phyloP scores from a whole-genome alignment of 352 stramenopile genomes.

The Pythium pectinolyticum region DNA sequence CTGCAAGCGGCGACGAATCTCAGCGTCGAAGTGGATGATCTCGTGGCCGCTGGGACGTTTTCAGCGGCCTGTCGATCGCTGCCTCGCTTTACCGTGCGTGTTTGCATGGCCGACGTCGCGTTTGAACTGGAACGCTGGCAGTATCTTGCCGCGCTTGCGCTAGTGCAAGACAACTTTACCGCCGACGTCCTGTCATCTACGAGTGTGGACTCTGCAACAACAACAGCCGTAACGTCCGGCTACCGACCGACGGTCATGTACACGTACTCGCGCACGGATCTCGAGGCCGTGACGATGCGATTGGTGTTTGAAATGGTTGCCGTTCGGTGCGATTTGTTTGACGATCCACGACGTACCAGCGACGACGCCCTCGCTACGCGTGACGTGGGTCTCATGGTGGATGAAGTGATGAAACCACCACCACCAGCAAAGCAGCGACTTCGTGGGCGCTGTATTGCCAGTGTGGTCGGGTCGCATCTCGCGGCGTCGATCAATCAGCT shows the following conservation, averaged over 20 bases:
- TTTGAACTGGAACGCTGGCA: conserved; percentile 31
- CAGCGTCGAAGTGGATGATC: conserved; percentile 65
- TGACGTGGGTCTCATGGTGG: conserved; percentile 5
- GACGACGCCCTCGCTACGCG: too few species aligned
- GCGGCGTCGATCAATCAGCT: conserved; percentile 32
- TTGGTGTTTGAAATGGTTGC: conserved; percentile 62
- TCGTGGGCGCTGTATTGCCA: conserved; percentile 4
- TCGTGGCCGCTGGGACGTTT: conserved; percentile 50
- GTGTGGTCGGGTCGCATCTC: conserved; percentile 1
- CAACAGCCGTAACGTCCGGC: conserved; percentile 9
- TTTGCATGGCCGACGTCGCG: conserved; percentile 31
- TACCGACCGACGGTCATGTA: conserved; percentile 63
- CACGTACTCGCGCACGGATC: conserved; percentile 65
- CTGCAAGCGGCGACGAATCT: conserved; percentile 48
- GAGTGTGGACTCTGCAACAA: background rate
- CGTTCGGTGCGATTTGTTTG: conserved; percentile 47
- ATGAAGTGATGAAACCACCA: background rate
- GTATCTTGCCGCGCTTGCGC: conserved; percentile 64
- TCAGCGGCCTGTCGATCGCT: conserved; percentile 39
- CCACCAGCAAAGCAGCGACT: background rate
- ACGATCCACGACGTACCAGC: conserved; percentile 16
- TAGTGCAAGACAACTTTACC: conserved; percentile 75
- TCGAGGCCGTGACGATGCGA: conserved; percentile 66
- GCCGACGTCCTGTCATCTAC: conserved; percentile 43
- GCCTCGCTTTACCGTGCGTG: conserved; percentile 59